Percentiles rank a stretch among this genome's conserved stretches.
Conservation (phyloP, 257 asterid species). For the Fraxinus pennsylvanica region DNA sequence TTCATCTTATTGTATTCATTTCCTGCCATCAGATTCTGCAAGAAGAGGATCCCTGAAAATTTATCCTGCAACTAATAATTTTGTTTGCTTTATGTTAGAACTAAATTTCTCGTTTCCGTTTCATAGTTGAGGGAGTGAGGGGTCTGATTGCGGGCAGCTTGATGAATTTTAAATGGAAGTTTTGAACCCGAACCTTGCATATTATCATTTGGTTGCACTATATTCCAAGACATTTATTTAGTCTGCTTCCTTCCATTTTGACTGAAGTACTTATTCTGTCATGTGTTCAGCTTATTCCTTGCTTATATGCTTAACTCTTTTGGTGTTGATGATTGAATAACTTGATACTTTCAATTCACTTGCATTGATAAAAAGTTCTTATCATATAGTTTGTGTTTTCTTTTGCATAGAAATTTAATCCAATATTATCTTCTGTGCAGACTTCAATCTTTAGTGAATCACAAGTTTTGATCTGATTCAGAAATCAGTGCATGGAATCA, state of each 20-base stretch:
- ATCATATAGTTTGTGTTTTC: not conserved
- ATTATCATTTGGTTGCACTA: not conserved
- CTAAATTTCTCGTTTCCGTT: too few relatives aligned
- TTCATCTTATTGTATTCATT: not conserved
- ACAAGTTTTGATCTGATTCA: too few relatives aligned
- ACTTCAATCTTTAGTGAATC: not conserved
- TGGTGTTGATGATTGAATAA: too few relatives aligned
- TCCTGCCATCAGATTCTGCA: not conserved
- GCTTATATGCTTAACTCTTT: too few relatives aligned
- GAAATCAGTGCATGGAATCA: not conserved
- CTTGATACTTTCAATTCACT: too few relatives aligned
- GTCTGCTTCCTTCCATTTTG: too few relatives aligned
- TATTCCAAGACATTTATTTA: too few relatives aligned
- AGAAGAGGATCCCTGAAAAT: not conserved
- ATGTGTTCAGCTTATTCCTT: too few relatives aligned
- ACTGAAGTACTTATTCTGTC: too few relatives aligned
- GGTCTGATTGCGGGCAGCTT: not conserved
- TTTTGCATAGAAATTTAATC: too few relatives aligned
- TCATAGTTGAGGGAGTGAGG: not conserved
- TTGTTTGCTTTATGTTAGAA: not conserved
- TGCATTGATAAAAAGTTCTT: too few relatives aligned
- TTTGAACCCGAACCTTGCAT: not conserved
- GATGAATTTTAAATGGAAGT: not conserved
- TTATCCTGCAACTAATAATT: not conserved
- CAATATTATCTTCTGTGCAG: constrained; percentile 14